A percentile compares a stretch with the other conserved stretches of the same genome.
These are phyloP conservation scores for Pseudogymnoascus sp. DNA, from an alignment of 2,329 filamentous ascomycete species.

Conservation along the genomic window DNA sequence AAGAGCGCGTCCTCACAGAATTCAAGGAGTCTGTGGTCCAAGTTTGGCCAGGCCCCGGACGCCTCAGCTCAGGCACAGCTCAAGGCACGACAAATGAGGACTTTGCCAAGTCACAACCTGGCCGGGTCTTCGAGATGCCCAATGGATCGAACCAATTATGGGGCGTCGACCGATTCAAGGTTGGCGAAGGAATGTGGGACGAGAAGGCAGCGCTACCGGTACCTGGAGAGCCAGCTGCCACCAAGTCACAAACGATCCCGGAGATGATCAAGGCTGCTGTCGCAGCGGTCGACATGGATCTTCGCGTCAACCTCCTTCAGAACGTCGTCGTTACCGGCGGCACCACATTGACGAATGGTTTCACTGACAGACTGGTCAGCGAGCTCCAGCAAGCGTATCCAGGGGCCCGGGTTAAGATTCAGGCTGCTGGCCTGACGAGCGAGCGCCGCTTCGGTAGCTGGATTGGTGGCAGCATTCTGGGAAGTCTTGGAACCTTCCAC, in stretches of 20 bases:
- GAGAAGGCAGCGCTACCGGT: constrained; percentile 62
- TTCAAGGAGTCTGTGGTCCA: constrained; percentile 98
- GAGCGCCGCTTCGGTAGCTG: constrained; percentile 90
- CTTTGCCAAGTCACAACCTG: constrained; percentile 61
- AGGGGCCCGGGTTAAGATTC: constrained; percentile 77
- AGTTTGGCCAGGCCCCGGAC: constrained; percentile 76
- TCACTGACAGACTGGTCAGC: constrained; percentile 81
- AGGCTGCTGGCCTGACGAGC: constrained; percentile 75
- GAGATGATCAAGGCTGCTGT: constrained; percentile 74
- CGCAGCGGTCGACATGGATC: constrained; percentile 77
- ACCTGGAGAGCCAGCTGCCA: constrained; percentile 39
- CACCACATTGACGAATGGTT: constrained; percentile 78
- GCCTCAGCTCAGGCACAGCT: constrained; percentile 43
- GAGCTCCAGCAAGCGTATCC: constrained; percentile 80
- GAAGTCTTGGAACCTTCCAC: constrained; percentile 93
- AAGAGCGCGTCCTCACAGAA: constrained; percentile 87
- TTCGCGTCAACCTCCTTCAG: constrained; percentile 71
- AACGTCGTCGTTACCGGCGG: constrained; percentile 94
- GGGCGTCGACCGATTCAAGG: constrained; percentile 76
- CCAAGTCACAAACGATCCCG: constrained; percentile 73
- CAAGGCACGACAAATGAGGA: constrained; percentile 65
- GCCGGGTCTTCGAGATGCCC: constrained; percentile 91
- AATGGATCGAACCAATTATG: constrained; percentile 96
- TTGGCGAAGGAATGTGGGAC: constrained; percentile 87
- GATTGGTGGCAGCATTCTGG: constrained; percentile 94